These are phyloP conservation scores for Azolla pinnata DNA, from an alignment of 75 land plant genomes.

Conservation along the genomic window DNA sequence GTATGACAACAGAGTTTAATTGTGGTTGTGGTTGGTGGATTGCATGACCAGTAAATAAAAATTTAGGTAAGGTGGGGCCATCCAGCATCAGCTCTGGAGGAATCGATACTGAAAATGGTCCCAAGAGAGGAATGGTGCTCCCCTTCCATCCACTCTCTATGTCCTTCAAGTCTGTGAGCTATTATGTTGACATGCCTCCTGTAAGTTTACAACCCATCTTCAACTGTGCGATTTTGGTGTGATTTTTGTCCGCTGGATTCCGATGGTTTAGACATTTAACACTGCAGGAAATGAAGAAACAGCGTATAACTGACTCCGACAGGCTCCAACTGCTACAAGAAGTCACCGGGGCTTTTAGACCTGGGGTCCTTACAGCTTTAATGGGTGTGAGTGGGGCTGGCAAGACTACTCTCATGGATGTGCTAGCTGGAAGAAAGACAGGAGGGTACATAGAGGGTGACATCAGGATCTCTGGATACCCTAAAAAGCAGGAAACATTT, in stretches of 20 bases:
- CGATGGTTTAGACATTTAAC: neutral
- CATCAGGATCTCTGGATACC: slow-evolving; percentile 63
- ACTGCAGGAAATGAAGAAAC: slow-evolving; percentile 67
- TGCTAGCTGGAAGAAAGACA: slow-evolving; percentile 74
- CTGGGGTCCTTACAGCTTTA: slow-evolving; percentile 69
- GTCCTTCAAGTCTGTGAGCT: slow-evolving; percentile 24
- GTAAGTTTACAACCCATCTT: slow-evolving; percentile 11
- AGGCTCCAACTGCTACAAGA: slow-evolving; percentile 51
- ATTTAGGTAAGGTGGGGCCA: too few relatives aligned
- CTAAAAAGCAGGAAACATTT: slow-evolving; percentile 71
- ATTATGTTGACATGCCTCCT: slow-evolving; percentile 40
- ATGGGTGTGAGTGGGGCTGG: slow-evolving; percentile 98
- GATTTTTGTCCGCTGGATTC: neutral
- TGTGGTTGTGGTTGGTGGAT: too few relatives aligned
- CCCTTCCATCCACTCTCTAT: slow-evolving; percentile 31
- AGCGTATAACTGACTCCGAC: slow-evolving; percentile 65
- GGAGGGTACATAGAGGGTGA: slow-evolving; percentile 87
- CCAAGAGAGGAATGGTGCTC: slow-evolving; percentile 23
- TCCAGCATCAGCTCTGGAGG: neutral
- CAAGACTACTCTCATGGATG: slow-evolving; percentile 88
- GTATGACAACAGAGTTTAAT: too few relatives aligned
- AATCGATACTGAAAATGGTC: neutral
- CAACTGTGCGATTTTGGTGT: too few relatives aligned
- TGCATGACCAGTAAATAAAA: too few relatives aligned
- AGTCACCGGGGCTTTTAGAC: slow-evolving; percentile 66